A percentile compares a stretch with the other conserved stretches of the same genome.
Conservation (phyloP, 495 filamentous ascomycete species). For the Ramalina peruviana region DNA sequence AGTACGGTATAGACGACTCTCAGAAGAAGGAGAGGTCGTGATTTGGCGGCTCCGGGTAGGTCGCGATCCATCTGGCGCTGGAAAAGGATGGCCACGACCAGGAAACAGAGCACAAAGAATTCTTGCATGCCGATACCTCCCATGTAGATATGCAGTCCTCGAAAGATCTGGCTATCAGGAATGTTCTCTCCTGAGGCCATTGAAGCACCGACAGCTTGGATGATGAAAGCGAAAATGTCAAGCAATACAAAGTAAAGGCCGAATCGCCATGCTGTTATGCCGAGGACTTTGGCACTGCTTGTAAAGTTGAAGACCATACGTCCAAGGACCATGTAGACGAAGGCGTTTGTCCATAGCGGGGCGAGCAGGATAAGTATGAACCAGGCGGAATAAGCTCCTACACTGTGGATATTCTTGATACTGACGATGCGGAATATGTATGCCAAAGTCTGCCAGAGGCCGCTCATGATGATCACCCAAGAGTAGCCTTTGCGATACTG, state of each 20-base stretch:
- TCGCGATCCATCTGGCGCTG: conserved; percentile 24
- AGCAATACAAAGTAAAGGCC: conserved; percentile 45
- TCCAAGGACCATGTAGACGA: conserved; percentile 54
- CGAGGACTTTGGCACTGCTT: conserved; percentile 29
- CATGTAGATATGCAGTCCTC: conserved; percentile 45
- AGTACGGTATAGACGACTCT: conserved; percentile 38
- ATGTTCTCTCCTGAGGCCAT: conserved; percentile 24
- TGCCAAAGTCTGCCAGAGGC: conserved; percentile 30
- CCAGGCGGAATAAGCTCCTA: conserved; percentile 14
- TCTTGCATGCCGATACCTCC: conserved; percentile 47
- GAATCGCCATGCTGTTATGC: conserved; percentile 35
- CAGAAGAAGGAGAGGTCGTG: conserved; percentile 22
- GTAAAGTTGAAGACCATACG: conserved; percentile 47
- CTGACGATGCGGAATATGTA: conserved; percentile 26
- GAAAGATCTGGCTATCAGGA: not conserved
- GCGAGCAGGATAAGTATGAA: conserved; percentile 19
- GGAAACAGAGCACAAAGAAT: conserved; percentile 42
- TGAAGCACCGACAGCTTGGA: conserved; percentile 41
- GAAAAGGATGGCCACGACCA: conserved; percentile 32
- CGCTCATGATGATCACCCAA: conserved; percentile 40
- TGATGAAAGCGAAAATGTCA: conserved; percentile 48
- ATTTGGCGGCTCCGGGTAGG: conserved; percentile 4
- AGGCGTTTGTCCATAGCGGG: conserved; percentile 43
- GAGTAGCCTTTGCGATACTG: conserved; percentile 30
- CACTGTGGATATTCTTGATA: conserved; percentile 4